phyloP scores from a whole-genome alignment of 306 rosid genomes.

The Hippophae rhamnoides region DNA sequence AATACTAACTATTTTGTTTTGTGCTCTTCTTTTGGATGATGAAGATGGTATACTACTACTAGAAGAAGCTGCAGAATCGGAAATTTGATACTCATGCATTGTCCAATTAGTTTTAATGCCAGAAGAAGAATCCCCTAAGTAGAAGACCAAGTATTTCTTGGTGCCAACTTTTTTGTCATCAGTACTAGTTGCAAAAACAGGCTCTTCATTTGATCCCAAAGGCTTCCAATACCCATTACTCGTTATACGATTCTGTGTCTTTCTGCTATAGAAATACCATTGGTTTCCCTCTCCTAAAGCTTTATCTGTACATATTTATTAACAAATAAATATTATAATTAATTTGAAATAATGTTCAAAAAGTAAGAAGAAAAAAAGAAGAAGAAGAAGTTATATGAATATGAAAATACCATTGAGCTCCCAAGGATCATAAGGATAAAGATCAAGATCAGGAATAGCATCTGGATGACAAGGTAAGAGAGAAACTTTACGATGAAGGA shows the following conservation, averaged over 20 bases:
- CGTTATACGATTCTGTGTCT: constrained; percentile 51
- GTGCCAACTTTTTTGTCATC: constrained; percentile 50
- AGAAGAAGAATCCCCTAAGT: constrained; percentile 45
- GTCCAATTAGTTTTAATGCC: constrained; percentile 69
- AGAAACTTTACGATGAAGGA: constrained; percentile 78
- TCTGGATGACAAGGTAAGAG: constrained; percentile 91
- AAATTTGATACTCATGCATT: constrained; percentile 79
- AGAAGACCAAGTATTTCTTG: constrained; percentile 57
- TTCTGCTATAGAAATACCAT: constrained; percentile 88
- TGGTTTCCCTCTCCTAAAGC: constrained; percentile 81
- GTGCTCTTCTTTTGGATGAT: constrained; percentile 54
- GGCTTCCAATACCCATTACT: constrained; percentile 78
- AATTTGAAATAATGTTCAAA: too few relatives aligned
- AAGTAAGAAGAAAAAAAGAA: too few relatives aligned
- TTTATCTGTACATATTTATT: constrained; percentile 40
- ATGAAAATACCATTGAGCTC: constrained; percentile 51
- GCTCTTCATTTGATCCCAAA: constrained; percentile 51
- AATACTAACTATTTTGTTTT: constrained; percentile 43
- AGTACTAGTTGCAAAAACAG: constrained; percentile 32
- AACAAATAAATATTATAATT: too few relatives aligned
- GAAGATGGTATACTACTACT: constrained; percentile 13
- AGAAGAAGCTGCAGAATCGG: constrained; percentile 32
- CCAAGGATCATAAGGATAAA: constrained; percentile 82
- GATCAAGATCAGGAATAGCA: constrained; percentile 91
- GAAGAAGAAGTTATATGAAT: too few relatives aligned